Evolutionary conservation across 805 yeast genomes (phyloP).

Genomic region (Cyberlindnera mississippiensis): DNA sequence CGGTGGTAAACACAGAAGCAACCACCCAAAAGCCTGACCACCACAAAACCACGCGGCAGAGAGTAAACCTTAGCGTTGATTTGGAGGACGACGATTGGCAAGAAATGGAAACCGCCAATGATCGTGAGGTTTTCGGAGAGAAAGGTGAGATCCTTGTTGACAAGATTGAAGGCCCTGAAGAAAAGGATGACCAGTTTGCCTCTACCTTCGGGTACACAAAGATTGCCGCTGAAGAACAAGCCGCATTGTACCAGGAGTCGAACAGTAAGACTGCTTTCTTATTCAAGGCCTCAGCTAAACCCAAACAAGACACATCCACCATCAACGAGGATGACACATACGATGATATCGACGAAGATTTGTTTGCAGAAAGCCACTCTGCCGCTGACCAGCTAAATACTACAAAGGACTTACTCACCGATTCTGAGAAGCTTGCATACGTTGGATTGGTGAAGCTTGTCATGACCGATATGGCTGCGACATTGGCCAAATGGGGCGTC

Average conservation of each 20-base stretch:
- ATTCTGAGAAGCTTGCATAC: conserved; percentile 86
- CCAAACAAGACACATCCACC: not conserved
- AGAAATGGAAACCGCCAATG: conserved; percentile 79
- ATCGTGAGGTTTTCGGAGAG: conserved; percentile 74
- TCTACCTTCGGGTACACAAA: conserved; percentile 69
- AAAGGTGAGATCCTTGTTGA: conserved; percentile 56
- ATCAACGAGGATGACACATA: conserved; percentile 25
- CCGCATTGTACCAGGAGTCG: conserved; percentile 56
- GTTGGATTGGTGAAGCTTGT: conserved; percentile 78
- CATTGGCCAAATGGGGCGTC: conserved; percentile 56
- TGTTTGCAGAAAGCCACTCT: conserved; percentile 30
- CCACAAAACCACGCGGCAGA: not conserved
- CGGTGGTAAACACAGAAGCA: not conserved
- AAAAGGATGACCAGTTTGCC: conserved; percentile 4
- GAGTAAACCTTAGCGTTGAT: conserved; percentile 9
- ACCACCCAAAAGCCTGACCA: not conserved
- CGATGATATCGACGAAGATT: conserved; percentile 37
- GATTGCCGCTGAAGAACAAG: conserved; percentile 83
- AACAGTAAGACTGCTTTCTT: conserved; percentile 55
- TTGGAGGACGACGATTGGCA: conserved; percentile 64
- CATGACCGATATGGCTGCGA: conserved; percentile 76
- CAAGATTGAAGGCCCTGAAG: conserved; percentile 20
- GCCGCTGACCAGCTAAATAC: conserved; percentile 68
- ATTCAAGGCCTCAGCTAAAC: conserved; percentile 30
- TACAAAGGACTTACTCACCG: conserved; percentile 77